These are phyloP conservation scores for Mycena kentingensis DNA, from an alignment of 768 basidiomycete species.

Conservation along the genomic window DNA sequence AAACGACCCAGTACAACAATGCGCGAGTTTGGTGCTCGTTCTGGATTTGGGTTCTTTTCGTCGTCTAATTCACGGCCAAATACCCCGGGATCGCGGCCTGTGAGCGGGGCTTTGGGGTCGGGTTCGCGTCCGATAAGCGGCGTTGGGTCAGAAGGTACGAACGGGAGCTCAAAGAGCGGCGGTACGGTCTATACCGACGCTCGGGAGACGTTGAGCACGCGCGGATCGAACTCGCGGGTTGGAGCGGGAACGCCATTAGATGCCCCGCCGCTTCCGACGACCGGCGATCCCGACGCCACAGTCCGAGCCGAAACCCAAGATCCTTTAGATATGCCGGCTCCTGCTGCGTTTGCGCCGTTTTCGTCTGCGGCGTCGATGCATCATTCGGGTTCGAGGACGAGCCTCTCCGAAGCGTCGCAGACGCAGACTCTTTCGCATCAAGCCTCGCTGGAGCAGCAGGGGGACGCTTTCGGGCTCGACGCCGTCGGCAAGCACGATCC, in stretches of 20 bases:
- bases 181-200: slow-evolving; percentile 23
- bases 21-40: slow-evolving; percentile 20
- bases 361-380: slow-evolving; percentile 6
- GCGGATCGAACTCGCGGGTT: slow-evolving; percentile 1
- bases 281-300: not conserved
- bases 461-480: not conserved
- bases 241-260: not conserved
- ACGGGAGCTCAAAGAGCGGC: slow-evolving; percentile 20
- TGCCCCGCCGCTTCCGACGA: not conserved
- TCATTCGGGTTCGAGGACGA: not conserved
- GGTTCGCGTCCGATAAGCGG: slow-evolving; percentile 7
- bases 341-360: slow-evolving; percentile 12
- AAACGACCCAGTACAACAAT: slow-evolving; percentile 2
- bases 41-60: slow-evolving; percentile 14
- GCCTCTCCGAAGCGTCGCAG: slow-evolving; percentile 2
- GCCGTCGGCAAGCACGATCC: slow-evolving; percentile 16
- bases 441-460: not conserved
- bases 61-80: not conserved
- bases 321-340: slow-evolving; percentile 20
- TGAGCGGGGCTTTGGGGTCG: slow-evolving; percentile 1
- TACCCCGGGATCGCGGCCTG: not conserved
- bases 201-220: slow-evolving; percentile 18
- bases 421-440: not conserved
- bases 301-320: not conserved
- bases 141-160: slow-evolving; percentile 11